Conservation (phyloP, 2,329 filamentous ascomycete genomes). For the Clonostachys solani region DNA sequence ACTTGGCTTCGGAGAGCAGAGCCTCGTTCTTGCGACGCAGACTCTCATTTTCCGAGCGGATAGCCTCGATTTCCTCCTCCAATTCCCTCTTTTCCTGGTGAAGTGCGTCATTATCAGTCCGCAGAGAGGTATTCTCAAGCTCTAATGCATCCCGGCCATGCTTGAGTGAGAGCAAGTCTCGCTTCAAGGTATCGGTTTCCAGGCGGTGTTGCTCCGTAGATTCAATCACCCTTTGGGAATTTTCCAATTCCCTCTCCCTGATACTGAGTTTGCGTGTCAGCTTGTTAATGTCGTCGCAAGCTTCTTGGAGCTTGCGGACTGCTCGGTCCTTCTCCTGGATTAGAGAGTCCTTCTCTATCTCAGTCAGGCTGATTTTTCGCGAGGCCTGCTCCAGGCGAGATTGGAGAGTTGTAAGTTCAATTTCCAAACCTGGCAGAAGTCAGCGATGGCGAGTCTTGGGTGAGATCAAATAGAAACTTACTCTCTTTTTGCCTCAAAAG, state of each 20-base stretch:
- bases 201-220: conserved; percentile 30
- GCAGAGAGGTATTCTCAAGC: conserved; percentile 34
- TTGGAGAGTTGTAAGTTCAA: conserved; percentile 55
- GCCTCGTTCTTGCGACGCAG: conserved; percentile 37
- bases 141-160: conserved; percentile 28
- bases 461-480: conserved; percentile 29
- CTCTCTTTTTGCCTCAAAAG: conserved; percentile 49
- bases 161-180: conserved; percentile 33
- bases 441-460: background rate
- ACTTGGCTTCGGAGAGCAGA: conserved; percentile 36
- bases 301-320: conserved; percentile 56
- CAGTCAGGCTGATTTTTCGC: conserved; percentile 56
- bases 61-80: conserved; percentile 31
- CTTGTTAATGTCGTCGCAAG: conserved; percentile 52
- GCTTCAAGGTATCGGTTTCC: conserved; percentile 30
- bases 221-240: conserved; percentile 33
- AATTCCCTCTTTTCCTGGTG: conserved; percentile 27
- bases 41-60: conserved; percentile 27
- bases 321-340: conserved; percentile 62
- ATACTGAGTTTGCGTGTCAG: conserved; percentile 35
- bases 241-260: conserved; percentile 35
- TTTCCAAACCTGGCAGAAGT: conserved; percentile 45
- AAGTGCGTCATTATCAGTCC: conserved; percentile 31
- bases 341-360: conserved; percentile 59
- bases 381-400: conserved; percentile 58